A percentile compares a stretch with the other conserved stretches of the same genome.
Conservation (phyloP, 768 basidiomycete species). For the Trametes gibbosa region DNA sequence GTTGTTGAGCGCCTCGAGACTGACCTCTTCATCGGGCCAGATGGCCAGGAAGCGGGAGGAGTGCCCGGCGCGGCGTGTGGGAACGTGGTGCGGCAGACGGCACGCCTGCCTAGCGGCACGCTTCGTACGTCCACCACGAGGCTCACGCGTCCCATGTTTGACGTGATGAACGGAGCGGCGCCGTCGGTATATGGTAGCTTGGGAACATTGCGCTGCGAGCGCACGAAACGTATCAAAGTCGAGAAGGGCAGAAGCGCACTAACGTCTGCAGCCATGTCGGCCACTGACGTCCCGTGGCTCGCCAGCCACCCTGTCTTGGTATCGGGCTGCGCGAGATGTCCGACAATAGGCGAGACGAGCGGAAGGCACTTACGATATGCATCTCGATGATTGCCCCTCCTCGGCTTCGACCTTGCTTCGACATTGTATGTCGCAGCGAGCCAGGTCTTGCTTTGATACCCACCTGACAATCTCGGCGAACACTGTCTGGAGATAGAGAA, state of each 20-base stretch:
- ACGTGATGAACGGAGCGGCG: constrained; percentile 18
- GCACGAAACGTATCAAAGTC: background rate
- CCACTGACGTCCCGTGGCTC: background rate
- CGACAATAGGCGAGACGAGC: background rate
- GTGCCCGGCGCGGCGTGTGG: background rate
- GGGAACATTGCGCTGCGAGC: background rate
- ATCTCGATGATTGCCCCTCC: background rate
- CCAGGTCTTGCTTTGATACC: background rate
- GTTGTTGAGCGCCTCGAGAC: background rate
- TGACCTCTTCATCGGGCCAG: background rate
- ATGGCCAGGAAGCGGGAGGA: background rate
- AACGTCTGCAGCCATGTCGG: constrained; percentile 3
- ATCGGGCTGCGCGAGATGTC: background rate
- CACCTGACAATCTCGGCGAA: background rate
- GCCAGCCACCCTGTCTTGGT: background rate
- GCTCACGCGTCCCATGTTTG: constrained; percentile 12
- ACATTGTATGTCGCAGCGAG: background rate
- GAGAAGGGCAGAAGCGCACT: constrained; percentile 11
- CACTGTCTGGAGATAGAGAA: background rate
- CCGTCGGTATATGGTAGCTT: background rate
- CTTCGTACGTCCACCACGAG: constrained; percentile 2
- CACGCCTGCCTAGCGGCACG: background rate
- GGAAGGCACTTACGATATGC: background rate
- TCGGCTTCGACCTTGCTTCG: background rate
- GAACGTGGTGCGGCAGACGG: background rate